Evolutionary conservation across 257 asterid genomes (phyloP), one percentile per base, ranked within the genome.

Genomic region (Solanum clarkiae): DNA sequence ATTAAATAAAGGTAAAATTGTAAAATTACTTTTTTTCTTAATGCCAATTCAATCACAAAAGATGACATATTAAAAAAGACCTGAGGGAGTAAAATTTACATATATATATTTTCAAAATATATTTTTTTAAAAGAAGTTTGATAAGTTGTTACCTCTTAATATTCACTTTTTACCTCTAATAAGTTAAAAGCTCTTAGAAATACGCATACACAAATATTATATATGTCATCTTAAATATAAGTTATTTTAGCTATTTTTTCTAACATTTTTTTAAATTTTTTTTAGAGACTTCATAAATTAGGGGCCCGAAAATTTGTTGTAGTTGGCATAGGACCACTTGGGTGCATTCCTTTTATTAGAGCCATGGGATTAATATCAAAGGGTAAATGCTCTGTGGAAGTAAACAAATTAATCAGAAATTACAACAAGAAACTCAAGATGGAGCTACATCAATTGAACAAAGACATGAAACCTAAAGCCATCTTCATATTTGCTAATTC

Each of bases 271-370:
- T 12, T 16, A 44, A 44, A 5, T 44, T 6, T 12, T 10, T 54
- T 57, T 49, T n/a, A 92, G 94, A 22, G 88, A 66, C 17, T 92
- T 54, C 86, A 89, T 36, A 57, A 10, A 56, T 82, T 90, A 82
- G 94, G 94, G 69, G 94, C 92, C n/a, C 87, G 93, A 54, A 92
- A 88, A 59, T 77, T 92, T 47, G 88, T 89, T 1, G 89, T 92
- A 0, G 91, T 89, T 22, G 92, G 90, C 16, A 26, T 92, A 12
- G 94, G 94, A 36, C 94, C 94, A 36, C 89, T 92, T 2, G 94
- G 94, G 6, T 92, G 92, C 85, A 92, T 92, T 42, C 93, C 94
- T 5, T 90, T 92, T 66, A 77, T 90, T 22, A 90, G 93, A 10
- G 93, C 93, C 9, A 81, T 82, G 47, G 81, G 87, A 77, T 80